Evolutionary conservation across 2,329 filamentous ascomycete genomes (phyloP), one percentile per base, ranked within the genome.

Genomic region (Cercospora janseana): DNA sequence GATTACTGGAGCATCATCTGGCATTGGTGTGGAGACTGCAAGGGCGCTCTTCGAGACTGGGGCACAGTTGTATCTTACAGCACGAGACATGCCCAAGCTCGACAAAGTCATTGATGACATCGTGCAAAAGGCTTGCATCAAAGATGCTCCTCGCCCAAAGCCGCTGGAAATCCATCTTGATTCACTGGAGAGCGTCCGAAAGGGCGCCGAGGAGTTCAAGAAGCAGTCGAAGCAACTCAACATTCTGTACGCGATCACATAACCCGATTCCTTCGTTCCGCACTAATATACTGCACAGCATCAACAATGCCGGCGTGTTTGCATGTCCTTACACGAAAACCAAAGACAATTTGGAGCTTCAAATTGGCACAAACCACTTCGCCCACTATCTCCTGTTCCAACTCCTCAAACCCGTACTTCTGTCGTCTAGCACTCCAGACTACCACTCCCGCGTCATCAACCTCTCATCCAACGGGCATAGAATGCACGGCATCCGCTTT

Each of bases 381-480:
- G 71, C 66, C 4, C 76, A 80, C 54, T 82, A 81, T 65, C 69
- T 80, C 0, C 69, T 81, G 9, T 75, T 78, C 52, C 68, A 77
- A 15, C 69, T 79, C 2, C 66, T 82, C 20, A 74, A 74, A 18
- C 8, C 76, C 0, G 60, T 69, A 0, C 62, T 81, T 8, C 62
- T 79, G 0, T 57, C 67, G 0, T 68, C 69, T 4, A 57, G 68
- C 1, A 72, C 69, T 0, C 62, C 71, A 0, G 55, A 62, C 0
- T 76, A 74, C 48, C 60, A 70, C 3, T 78, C 75, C 0, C 70
- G 78, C 1, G 72, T 80, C 3, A 68, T 81, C 31, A 64, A 67
- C 0, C 59, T 79, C 0, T 69, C 74, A 0, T 75, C 73, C 2
- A 55, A 67, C 0, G 75, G 59, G 2, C 78, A 80, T 54, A 67